phyloP scores from a whole-genome alignment of 2,329 filamentous ascomycete species.

The Penicillium crustosum region DNA sequence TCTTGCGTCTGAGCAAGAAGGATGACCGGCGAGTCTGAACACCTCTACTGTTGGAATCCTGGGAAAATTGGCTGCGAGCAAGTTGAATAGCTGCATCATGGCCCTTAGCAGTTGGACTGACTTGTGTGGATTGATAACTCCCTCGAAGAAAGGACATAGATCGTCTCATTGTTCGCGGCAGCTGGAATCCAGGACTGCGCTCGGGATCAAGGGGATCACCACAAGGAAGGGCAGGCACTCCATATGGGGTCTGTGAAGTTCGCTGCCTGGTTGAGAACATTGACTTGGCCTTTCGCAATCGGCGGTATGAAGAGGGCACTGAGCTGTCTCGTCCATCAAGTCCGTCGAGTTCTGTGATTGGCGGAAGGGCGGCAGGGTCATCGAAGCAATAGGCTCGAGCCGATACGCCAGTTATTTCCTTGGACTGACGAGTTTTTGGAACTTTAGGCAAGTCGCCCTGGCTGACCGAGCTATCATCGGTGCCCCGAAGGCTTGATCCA shows the following conservation, averaged over 20 bases:
- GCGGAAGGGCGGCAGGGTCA: constrained; percentile 23
- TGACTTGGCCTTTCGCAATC: constrained; percentile 49
- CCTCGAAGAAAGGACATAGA: constrained; percentile 46
- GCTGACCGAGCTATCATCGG: constrained; percentile 12
- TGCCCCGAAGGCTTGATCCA: constrained; percentile 16
- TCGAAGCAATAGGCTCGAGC: constrained; percentile 10
- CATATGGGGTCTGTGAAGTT: constrained; percentile 24
- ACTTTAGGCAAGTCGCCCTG: neutral
- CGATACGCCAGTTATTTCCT: neutral
- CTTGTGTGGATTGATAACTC: constrained; percentile 21
- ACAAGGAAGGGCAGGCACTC: constrained; percentile 10
- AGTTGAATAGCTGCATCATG: constrained; percentile 44
- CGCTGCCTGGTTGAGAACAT: constrained; percentile 46
- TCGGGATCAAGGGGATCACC: constrained; percentile 16
- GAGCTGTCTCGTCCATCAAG: constrained; percentile 41
- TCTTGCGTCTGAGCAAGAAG: constrained; percentile 24
- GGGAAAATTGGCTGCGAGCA: constrained; percentile 42
- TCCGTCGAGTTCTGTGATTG: constrained; percentile 34
- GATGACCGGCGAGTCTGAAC: constrained; percentile 27
- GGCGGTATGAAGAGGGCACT: constrained; percentile 49
- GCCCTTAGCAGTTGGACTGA: constrained; percentile 28
- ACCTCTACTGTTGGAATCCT: constrained; percentile 22
- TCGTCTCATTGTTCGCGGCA: constrained; percentile 35
- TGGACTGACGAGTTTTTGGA: constrained; percentile 7
- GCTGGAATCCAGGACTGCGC: constrained; percentile 18